These are phyloP conservation scores for Zasmidium cellare DNA, from an alignment of 2,329 filamentous ascomycete species.

Conservation along the genomic window DNA sequence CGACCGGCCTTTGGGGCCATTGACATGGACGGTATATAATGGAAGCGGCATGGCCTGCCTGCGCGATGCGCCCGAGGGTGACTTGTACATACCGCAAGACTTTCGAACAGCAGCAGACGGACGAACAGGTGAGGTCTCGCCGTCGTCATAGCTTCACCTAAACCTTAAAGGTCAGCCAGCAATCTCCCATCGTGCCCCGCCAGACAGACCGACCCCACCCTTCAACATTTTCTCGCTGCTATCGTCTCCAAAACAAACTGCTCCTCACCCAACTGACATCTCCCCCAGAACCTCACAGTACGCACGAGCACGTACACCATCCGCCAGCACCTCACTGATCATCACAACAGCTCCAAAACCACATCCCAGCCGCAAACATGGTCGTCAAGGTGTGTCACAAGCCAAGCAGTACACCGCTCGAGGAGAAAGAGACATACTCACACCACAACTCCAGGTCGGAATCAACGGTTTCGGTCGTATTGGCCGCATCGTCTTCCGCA, in stretches of 20 bases:
- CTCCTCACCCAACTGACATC: slow-evolving; percentile 4
- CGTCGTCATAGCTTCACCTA: not conserved
- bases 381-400: slow-evolving; percentile 45
- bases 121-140: not conserved
- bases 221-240: not conserved
- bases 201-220: not conserved
- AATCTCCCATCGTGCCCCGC: slow-evolving; percentile 6
- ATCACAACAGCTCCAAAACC: slow-evolving; percentile 13
- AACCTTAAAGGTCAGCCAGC: not conserved
- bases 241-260: slow-evolving; percentile 3
- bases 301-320: not conserved
- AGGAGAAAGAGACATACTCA: slow-evolving; percentile 19
- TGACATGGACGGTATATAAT: slow-evolving; percentile 8
- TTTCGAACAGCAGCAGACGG: not conserved
- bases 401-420: slow-evolving; percentile 6
- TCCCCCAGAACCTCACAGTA: not conserved
- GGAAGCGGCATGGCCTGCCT: not conserved
- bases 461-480: slow-evolving; percentile 99
- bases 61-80: not conserved
- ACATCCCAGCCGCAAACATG: slow-evolving; percentile 37
- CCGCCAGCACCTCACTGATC: not conserved
- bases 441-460: slow-evolving; percentile 64
- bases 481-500: slow-evolving; percentile 98
- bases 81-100: not conserved
- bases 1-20: not conserved